phyloP scores from a whole-genome alignment of 495 filamentous ascomycete species.

The Cercophora samala region DNA sequence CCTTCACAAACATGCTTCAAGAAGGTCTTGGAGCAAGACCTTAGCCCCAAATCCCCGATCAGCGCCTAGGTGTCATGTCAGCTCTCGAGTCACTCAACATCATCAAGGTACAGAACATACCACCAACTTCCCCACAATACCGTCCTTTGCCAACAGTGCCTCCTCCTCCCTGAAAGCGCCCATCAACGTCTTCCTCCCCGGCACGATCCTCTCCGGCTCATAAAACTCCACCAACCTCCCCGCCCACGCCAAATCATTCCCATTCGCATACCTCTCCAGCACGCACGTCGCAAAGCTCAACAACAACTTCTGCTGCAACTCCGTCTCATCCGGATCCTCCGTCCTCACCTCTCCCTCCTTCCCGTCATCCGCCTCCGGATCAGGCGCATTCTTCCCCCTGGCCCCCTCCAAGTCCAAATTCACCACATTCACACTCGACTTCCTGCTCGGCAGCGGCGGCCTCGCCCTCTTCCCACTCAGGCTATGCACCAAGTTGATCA shows the following conservation, averaged over 20 bases:
- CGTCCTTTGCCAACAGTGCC: slow-evolving; percentile 59
- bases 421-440: slow-evolving; percentile 56
- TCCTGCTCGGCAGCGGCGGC: slow-evolving; percentile 70
- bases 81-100: neutral
- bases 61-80: slow-evolving; percentile 52
- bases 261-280: slow-evolving; percentile 72
- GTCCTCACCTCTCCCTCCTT: neutral
- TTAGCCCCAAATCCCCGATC: slow-evolving; percentile 62
- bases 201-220: slow-evolving; percentile 57
- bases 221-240: slow-evolving; percentile 71
- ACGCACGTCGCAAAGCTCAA: slow-evolving; percentile 85
- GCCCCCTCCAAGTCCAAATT: slow-evolving; percentile 47
- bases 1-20: slow-evolving; percentile 33
- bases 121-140: slow-evolving; percentile 71
- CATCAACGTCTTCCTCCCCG: slow-evolving; percentile 54
- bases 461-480: slow-evolving; percentile 64
- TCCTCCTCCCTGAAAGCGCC: slow-evolving; percentile 62
- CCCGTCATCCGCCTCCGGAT: slow-evolving; percentile 68
- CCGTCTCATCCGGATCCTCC: slow-evolving; percentile 56
- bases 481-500: slow-evolving; percentile 71
- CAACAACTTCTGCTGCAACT: slow-evolving; percentile 64
- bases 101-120: slow-evolving; percentile 44
- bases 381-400: slow-evolving; percentile 59
- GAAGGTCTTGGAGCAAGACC: slow-evolving; percentile 31
- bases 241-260: slow-evolving; percentile 66